A percentile compares a stretch with the other conserved stretches of the same genome.
phyloP scores from a whole-genome alignment of 164 flowering plant species.

The Brasenia schreberi region DNA sequence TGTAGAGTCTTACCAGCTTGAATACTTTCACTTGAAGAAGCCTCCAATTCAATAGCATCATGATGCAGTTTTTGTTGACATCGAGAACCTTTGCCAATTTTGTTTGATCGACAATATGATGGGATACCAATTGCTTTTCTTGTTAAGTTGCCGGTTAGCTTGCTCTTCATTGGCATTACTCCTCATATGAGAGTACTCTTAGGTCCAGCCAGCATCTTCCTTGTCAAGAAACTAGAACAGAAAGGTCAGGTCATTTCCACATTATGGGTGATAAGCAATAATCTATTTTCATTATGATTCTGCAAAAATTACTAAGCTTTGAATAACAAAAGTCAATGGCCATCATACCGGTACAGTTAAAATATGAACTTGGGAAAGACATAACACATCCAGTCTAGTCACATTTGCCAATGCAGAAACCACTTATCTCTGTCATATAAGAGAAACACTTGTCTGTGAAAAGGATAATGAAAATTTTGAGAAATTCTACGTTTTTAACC shows the following conservation, averaged over 20 bases:
- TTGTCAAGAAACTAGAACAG: background rate
- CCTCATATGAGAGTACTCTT: background rate
- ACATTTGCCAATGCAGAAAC: too few relatives aligned
- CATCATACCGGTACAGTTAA: too few relatives aligned
- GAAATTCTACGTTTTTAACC: too few relatives aligned
- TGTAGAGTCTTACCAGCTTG: background rate
- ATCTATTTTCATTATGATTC: background rate
- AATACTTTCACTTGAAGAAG: too few relatives aligned
- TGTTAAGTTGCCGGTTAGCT: background rate
- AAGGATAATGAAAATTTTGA: too few relatives aligned
- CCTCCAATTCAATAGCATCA: background rate
- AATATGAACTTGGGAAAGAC: too few relatives aligned
- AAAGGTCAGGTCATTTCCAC: too few relatives aligned
- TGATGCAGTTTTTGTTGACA: background rate
- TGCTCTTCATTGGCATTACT: background rate
- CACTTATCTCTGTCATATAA: background rate
- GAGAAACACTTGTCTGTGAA: too few relatives aligned
- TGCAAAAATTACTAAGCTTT: background rate
- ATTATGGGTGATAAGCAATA: too few relatives aligned
- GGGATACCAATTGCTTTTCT: background rate
- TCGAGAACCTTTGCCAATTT: background rate
- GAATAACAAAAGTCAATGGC: too few relatives aligned
- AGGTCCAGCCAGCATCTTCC: background rate
- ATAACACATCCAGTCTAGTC: background rate
- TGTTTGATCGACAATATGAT: background rate